phyloP scores from a whole-genome alignment of 1,284 basidiomycete genomes.

The Ustilago shanxiensis region DNA sequence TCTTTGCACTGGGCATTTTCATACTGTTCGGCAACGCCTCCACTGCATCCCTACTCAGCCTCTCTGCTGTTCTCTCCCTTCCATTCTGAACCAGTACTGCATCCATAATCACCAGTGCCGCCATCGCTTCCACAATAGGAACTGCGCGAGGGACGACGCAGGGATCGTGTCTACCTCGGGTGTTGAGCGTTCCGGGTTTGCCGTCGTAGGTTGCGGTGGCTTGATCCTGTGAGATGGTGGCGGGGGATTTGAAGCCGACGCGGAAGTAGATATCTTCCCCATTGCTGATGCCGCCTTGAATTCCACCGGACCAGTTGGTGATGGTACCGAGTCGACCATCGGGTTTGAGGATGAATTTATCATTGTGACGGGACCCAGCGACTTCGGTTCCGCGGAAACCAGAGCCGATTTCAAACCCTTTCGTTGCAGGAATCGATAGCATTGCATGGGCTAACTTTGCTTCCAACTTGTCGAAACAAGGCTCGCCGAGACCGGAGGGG shows the following conservation, averaged over 20 bases:
- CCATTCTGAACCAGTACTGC: constrained; percentile 63
- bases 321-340: constrained; percentile 83
- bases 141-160: constrained; percentile 96
- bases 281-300: constrained; percentile 98
- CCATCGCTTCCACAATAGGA: constrained; percentile 99
- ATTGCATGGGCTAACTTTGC: constrained; percentile 96
- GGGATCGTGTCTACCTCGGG: constrained; percentile 94
- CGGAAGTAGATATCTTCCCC: constrained; percentile 98
- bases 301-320: constrained; percentile 96
- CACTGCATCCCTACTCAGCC: constrained; percentile 44
- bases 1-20: constrained; percentile 51
- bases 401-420: constrained; percentile 97
- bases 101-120: constrained; percentile 94
- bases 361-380: constrained; percentile 93
- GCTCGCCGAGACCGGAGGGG: constrained; percentile 93
- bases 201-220: constrained; percentile 93
- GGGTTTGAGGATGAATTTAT: constrained; percentile 80
- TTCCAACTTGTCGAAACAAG: constrained; percentile 98
- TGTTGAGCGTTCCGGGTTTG: constrained; percentile 84
- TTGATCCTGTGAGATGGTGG: constrained; percentile 95
- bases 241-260: constrained; percentile 97
- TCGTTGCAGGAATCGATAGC: constrained; percentile 98
- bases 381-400: constrained; percentile 97
- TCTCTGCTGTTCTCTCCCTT: constrained; percentile 34
- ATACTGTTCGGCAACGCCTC: constrained; percentile 61